These are phyloP conservation scores for Camellia oleifera DNA, from an alignment of 179 eudicot species.

Conservation along the genomic window DNA sequence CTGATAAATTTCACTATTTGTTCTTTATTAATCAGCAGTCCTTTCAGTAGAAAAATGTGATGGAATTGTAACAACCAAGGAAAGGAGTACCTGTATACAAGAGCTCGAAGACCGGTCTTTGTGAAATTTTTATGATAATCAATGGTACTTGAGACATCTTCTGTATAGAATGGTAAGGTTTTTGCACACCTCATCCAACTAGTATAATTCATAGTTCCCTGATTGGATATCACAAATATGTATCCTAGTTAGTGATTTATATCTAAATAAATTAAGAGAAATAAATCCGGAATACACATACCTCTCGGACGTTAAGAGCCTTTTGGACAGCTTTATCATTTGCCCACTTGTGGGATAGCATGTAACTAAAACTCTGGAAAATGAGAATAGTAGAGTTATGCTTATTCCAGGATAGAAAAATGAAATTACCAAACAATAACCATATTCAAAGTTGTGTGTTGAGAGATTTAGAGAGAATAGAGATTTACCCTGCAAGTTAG, in stretches of 20 bases:
- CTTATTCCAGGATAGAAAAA: not conserved
- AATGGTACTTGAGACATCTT: constrained; percentile 11
- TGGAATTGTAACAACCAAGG: not conserved
- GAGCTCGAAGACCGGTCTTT: constrained; percentile 11
- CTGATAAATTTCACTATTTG: too few species aligned
- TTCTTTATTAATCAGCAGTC: too few species aligned
- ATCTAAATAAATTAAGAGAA: not conserved
- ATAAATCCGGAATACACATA: not conserved
- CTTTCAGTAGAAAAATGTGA: too few species aligned
- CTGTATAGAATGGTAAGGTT: constrained; percentile 9
- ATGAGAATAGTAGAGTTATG: not conserved
- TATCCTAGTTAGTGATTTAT: not conserved
- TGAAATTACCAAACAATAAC: too few species aligned
- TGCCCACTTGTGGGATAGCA: constrained; percentile 12
- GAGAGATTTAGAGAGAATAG: too few species aligned
- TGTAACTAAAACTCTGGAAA: constrained; percentile 13
- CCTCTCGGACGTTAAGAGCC: constrained; percentile 18
- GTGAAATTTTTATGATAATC: constrained; percentile 16
- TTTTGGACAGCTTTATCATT: constrained; percentile 13
- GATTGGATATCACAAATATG: not conserved
- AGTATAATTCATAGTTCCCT: constrained; percentile 11
- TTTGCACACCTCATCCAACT: constrained; percentile 16
- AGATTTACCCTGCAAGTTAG: constrained; percentile 11
- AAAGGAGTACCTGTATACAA: constrained; percentile 15
- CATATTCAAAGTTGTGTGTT: too few species aligned